Evolutionary conservation across 2,329 filamentous ascomycete genomes (phyloP).

Genomic region (Fusarium goolgardi): DNA sequence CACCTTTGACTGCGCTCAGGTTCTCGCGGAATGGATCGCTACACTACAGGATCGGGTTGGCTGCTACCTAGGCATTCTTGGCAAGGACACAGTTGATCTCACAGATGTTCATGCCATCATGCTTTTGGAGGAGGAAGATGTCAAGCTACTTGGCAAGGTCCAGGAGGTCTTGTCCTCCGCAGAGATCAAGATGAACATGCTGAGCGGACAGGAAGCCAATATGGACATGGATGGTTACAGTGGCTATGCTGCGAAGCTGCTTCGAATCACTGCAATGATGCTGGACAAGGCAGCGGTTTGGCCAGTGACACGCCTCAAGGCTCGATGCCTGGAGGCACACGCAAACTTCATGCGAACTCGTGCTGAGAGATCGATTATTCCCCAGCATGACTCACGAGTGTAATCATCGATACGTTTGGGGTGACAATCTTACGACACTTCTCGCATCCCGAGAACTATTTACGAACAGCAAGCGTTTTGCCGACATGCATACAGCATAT

Average conservation of each 20-base stretch:
- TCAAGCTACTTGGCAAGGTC: conserved; percentile 85
- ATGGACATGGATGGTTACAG: conserved; percentile 69
- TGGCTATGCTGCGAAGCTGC: conserved; percentile 85
- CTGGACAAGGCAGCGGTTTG: conserved; percentile 90
- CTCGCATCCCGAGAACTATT: neutral
- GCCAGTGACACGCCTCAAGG: conserved; percentile 74
- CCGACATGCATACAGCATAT: conserved; percentile 6
- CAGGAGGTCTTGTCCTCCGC: conserved; percentile 80
- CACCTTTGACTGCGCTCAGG: conserved; percentile 92
- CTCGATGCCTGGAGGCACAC: conserved; percentile 66
- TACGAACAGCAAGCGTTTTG: neutral
- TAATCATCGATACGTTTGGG: conserved; percentile 4
- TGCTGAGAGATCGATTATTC: conserved; percentile 63
- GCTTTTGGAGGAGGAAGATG: conserved; percentile 91
- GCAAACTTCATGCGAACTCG: conserved; percentile 63
- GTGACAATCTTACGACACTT: neutral
- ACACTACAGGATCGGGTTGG: conserved; percentile 96
- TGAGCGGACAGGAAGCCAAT: conserved; percentile 64
- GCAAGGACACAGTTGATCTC: conserved; percentile 83
- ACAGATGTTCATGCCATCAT: conserved; percentile 86
- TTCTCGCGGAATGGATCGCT: conserved; percentile 93
- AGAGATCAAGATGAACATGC: conserved; percentile 80
- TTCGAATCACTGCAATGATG: conserved; percentile 86
- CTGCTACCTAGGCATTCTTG: conserved; percentile 85
- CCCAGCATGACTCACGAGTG: conserved; percentile 50